phyloP scores from a whole-genome alignment of 2,329 filamentous ascomycete genomes.

The Aspergillus brasiliensis region DNA sequence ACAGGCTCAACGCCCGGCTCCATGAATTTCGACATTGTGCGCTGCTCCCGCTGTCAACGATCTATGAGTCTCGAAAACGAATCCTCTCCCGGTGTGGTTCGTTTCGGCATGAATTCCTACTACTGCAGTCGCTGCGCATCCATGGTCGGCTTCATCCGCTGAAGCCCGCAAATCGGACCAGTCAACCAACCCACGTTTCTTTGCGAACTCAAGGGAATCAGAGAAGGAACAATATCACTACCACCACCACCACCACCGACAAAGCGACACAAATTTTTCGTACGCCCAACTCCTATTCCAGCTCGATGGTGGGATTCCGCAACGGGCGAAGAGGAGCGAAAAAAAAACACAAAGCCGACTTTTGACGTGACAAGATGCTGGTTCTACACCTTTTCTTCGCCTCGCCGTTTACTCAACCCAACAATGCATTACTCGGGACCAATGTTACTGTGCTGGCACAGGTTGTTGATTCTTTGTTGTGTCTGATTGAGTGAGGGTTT shows the following conservation, averaged over 20 bases:
- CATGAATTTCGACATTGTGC: constrained; percentile 44
- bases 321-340: background rate
- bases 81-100: constrained; percentile 42
- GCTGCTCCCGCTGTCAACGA: constrained; percentile 52
- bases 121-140: constrained; percentile 51
- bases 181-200: constrained; percentile 7
- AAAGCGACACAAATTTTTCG: background rate
- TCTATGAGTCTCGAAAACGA: constrained; percentile 46
- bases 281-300: background rate
- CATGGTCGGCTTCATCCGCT: constrained; percentile 47
- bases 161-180: constrained; percentile 22
- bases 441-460: constrained; percentile 22
- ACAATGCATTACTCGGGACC: background rate
- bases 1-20: constrained; percentile 26
- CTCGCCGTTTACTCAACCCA: constrained; percentile 13
- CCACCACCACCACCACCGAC: too few species aligned
- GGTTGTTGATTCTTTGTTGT: constrained; percentile 8
- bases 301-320: background rate
- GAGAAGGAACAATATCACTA: constrained; percentile 3
- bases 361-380: background rate
- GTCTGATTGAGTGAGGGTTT: background rate
- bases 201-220: constrained; percentile 1
- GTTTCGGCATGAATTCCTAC: constrained; percentile 53
- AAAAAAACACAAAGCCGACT: background rate
- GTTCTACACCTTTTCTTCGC: constrained; percentile 9